A percentile compares a stretch with the other conserved stretches of the same genome.
These are phyloP conservation scores for Komagataella ulmi DNA, from an alignment of 805 yeast genomes.

Conservation along the genomic window DNA sequence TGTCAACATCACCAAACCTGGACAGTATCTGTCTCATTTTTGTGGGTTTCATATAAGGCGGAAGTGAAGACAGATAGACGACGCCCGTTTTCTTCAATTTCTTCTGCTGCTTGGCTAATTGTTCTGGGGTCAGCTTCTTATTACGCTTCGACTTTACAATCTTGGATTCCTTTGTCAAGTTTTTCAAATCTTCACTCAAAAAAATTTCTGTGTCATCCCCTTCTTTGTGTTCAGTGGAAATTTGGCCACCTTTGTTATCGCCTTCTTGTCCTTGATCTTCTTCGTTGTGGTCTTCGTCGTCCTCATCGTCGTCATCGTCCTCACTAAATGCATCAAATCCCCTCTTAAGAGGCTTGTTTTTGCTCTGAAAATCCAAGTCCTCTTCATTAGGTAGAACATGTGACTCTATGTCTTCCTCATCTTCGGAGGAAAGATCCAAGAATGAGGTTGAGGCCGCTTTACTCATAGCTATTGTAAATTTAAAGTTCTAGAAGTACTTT, in stretches of 20 bases:
- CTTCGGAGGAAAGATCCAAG: neutral
- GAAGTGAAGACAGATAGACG: slow-evolving; percentile 79
- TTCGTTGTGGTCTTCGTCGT: slow-evolving; percentile 10
- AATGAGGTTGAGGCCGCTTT: neutral
- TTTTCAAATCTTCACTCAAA: slow-evolving; percentile 7
- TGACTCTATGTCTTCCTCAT: neutral
- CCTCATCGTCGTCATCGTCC: slow-evolving; percentile 13
- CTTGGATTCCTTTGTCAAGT: slow-evolving; percentile 16
- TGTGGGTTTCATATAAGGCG: slow-evolving; percentile 95
- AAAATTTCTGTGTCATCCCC: slow-evolving; percentile 8
- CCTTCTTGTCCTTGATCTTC: slow-evolving; percentile 7
- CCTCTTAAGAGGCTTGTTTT: slow-evolving; percentile 5
- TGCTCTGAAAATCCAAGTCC: slow-evolving; percentile 4
- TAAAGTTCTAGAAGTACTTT: neutral
- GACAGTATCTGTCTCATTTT: slow-evolving; percentile 72
- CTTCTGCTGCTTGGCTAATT: slow-evolving; percentile 38
- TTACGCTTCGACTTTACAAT: slow-evolving; percentile 24
- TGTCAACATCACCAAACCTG: slow-evolving; percentile 78
- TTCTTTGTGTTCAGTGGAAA: slow-evolving; percentile 7
- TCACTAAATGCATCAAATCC: slow-evolving; percentile 4
- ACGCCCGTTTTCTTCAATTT: slow-evolving; percentile 71
- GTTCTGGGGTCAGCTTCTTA: slow-evolving; percentile 42
- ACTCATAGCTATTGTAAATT: neutral
- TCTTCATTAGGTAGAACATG: neutral
- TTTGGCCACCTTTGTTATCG: slow-evolving; percentile 9